Conservation (phyloP, 495 filamentous ascomycete genomes). For the Penicillium nucicola region DNA sequence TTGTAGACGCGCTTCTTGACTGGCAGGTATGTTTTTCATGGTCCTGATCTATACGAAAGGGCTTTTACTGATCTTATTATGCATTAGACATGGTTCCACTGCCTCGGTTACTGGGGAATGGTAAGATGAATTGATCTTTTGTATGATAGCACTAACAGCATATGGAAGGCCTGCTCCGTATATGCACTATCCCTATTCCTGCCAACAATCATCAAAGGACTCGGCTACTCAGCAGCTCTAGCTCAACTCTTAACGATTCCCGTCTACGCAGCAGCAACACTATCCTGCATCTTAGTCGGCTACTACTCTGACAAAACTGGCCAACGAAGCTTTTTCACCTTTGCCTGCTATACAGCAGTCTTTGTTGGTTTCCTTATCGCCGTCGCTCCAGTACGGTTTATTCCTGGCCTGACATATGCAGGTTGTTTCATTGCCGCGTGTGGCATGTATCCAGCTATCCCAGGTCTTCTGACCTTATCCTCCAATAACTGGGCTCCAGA, state of each 20-base stretch:
- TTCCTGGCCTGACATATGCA: conserved; percentile 8
- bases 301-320: conserved; percentile 7
- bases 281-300: conserved; percentile 6
- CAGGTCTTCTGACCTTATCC: conserved; percentile 1
- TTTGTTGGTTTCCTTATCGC: conserved; percentile 10
- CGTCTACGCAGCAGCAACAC: conserved; percentile 6
- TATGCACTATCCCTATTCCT: conserved; percentile 10
- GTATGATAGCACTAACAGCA: neutral
- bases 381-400: conserved; percentile 1
- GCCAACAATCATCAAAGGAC: conserved; percentile 7
- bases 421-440: conserved; percentile 9
- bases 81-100: conserved; percentile 2
- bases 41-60: too few species aligned
- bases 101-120: conserved; percentile 8
- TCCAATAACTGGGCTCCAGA: conserved; percentile 8
- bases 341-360: conserved; percentile 3
- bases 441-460: conserved; percentile 11
- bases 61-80: too few species aligned
- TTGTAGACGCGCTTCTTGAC: neutral
- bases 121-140: neutral
- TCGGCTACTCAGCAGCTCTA: conserved; percentile 5
- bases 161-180: conserved; percentile 1
- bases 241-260: conserved; percentile 12
- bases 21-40: conserved; percentile 3
- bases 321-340: conserved; percentile 6